phyloP scores from a whole-genome alignment of 768 basidiomycete species.

The Strobilomyces echinocephalus region DNA sequence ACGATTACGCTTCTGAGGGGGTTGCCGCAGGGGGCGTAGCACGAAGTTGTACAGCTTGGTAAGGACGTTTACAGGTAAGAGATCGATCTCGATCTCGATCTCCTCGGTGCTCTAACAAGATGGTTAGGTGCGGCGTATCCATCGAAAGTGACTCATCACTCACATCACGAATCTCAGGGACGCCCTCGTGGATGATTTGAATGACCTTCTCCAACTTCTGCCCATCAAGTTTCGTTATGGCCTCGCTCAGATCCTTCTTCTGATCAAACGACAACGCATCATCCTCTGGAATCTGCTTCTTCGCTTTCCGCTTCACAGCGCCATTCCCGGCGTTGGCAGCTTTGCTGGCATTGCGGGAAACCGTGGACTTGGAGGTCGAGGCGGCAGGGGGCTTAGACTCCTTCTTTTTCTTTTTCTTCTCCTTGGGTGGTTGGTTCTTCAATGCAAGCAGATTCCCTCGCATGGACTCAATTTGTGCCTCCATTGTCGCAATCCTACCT shows the following conservation, averaged over 20 bases:
- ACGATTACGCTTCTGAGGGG: conserved; percentile 60
- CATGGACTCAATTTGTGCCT: conserved; percentile 77
- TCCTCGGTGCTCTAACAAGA: conserved; percentile 81
- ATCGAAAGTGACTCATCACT: conserved; percentile 31
- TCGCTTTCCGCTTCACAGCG: conserved; percentile 53
- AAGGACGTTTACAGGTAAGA: conserved; percentile 78
- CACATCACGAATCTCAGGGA: conserved; percentile 91
- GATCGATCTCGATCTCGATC: conserved; percentile 97
- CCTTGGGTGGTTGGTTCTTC: conserved; percentile 51
- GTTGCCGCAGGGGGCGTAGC: conserved; percentile 68
- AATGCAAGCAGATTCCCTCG: conserved; percentile 61
- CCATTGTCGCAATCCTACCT: conserved; percentile 75
- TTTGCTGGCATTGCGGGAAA: conserved; percentile 50
- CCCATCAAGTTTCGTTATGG: conserved; percentile 82
- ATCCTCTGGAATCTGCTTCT: conserved; percentile 68
- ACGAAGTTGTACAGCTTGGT: conserved; percentile 96
- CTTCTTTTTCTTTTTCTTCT: conserved; percentile 72
- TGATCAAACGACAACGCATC: conserved; percentile 90
- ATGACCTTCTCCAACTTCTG: conserved; percentile 84
- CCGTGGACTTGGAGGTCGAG: conserved; percentile 56
- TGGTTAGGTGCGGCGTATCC: conserved; percentile 10
- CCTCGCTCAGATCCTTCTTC: conserved; percentile 97
- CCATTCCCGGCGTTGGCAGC: conserved; percentile 33
- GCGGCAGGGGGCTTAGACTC: conserved; percentile 52
- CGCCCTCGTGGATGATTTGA: conserved; percentile 90